A percentile compares a stretch with the other conserved stretches of the same genome.
phyloP scores from a whole-genome alignment of 2,329 filamentous ascomycete species.

The Arthrobotrys musiformis region DNA sequence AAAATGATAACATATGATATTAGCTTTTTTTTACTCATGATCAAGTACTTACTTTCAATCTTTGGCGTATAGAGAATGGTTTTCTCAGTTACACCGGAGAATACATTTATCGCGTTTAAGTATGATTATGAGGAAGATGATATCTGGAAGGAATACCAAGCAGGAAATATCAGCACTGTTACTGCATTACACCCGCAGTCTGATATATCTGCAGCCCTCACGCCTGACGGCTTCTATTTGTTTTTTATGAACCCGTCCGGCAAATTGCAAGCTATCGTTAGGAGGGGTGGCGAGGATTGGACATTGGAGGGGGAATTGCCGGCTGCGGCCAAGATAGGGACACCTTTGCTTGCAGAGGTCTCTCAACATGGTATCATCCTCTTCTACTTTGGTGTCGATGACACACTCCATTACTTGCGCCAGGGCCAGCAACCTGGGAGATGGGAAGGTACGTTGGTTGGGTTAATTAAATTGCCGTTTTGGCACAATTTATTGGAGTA shows the following conservation, averaged over 20 bases:
- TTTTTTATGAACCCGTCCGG: not conserved
- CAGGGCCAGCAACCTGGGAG: not conserved
- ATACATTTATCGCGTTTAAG: not conserved
- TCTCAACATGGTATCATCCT: not conserved
- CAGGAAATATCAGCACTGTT: not conserved
- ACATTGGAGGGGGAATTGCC: no score
- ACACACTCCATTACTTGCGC: not conserved
- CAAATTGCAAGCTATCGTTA: not conserved
- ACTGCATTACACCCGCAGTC: not conserved
- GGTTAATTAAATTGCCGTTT: no score
- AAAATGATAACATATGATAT: no score
- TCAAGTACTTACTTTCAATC: not conserved
- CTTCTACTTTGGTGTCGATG: not conserved
- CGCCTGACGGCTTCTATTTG: not conserved
- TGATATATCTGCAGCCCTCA: not conserved
- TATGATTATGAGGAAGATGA: slow-evolving; percentile 1
- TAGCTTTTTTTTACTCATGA: not conserved
- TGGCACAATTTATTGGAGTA: no score
- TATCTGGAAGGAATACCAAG: not conserved
- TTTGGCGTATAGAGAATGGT: not conserved
- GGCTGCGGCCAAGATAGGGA: not conserved
- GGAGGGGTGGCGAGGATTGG: not conserved
- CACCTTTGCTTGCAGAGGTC: not conserved
- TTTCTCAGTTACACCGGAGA: not conserved
- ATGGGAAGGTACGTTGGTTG: not conserved